Evolutionary conservation across 768 basidiomycete species (phyloP).

Genomic region (Sarcodon aspratus): DNA sequence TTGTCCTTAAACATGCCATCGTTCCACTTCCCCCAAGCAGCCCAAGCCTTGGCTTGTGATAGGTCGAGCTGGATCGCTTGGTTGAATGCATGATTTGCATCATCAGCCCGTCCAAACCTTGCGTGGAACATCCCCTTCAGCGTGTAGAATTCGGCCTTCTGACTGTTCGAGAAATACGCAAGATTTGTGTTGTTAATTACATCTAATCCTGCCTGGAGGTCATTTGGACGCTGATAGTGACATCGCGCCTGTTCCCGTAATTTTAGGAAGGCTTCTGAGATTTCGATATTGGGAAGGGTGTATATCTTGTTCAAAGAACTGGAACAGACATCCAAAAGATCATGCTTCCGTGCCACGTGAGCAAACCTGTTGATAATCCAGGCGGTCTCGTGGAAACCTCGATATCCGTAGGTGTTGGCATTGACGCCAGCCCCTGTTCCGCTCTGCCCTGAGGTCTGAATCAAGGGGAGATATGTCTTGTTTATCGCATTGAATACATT

Average conservation of each 20-base stretch:
- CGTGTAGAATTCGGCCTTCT: conserved; percentile 98
- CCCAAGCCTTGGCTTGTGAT: conserved; percentile 93
- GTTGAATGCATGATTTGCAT: conserved; percentile 85
- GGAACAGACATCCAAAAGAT: conserved; percentile 92
- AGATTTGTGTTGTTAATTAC: conserved; percentile 99
- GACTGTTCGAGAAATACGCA: conserved; percentile 88
- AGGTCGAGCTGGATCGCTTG: conserved; percentile 96
- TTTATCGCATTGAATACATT: conserved; percentile 98
- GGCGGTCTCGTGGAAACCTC: conserved; percentile 97
- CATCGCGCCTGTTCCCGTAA: conserved; percentile 97
- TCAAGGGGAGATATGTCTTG: conserved; percentile 89
- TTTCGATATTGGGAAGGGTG: conserved; percentile 98
- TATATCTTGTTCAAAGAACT: conserved; percentile 95
- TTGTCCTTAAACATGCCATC: conserved; percentile 89
- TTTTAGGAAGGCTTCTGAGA: conserved; percentile 98
- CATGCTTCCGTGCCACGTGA: conserved; percentile 95
- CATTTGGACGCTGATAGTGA: conserved; percentile 91
- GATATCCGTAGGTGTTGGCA: conserved; percentile 79
- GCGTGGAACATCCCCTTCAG: conserved; percentile 98
- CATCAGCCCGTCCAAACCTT: conserved; percentile 72
- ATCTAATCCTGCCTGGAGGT: conserved; percentile 88
- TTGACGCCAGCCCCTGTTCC: conserved; percentile 40
- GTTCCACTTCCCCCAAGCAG: conserved; percentile 93
- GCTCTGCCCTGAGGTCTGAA: conserved; percentile 37
- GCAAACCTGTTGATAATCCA: conserved; percentile 99